Evolutionary conservation across 371 early-diverging fungal species (phyloP).

Genomic region (Parasitella parasitica): DNA sequence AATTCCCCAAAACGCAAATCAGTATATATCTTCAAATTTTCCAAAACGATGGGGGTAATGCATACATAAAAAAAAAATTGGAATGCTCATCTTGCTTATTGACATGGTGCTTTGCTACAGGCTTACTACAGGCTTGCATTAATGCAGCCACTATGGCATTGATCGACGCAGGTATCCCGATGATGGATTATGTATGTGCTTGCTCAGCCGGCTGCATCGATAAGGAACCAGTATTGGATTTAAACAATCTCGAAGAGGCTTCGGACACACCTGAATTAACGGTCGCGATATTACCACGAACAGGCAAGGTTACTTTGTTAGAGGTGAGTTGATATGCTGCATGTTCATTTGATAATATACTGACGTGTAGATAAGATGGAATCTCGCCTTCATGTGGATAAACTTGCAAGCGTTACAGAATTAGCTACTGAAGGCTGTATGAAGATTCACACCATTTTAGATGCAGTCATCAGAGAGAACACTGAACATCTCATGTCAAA

Average conservation of each 20-base stretch:
- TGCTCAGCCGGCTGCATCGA: slow-evolving; percentile 91
- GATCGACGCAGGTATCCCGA: slow-evolving; percentile 97
- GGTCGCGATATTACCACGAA: slow-evolving; percentile 83
- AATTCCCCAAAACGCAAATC: slow-evolving; percentile 88
- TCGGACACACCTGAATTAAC: slow-evolving; percentile 88
- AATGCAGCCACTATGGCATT: slow-evolving; percentile 94
- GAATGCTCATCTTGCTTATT: not conserved
- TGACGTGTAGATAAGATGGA: slow-evolving; percentile 64
- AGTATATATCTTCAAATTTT: slow-evolving; percentile 89
- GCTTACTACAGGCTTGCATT: slow-evolving; percentile 78
- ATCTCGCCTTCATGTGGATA: slow-evolving; percentile 82
- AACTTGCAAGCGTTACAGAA: slow-evolving; percentile 73
- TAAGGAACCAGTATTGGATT: slow-evolving; percentile 78
- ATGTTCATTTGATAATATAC: not conserved
- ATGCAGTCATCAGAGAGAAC: slow-evolving; percentile 71
- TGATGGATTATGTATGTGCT: slow-evolving; percentile 94
- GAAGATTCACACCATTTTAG: slow-evolving; percentile 76
- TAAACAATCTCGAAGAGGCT: slow-evolving; percentile 89
- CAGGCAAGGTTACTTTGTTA: slow-evolving; percentile 76
- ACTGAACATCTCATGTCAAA: slow-evolving; percentile 46
- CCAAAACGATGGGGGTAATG: slow-evolving; percentile 86
- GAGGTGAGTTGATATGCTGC: slow-evolving; percentile 36
- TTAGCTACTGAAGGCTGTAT: slow-evolving; percentile 85
- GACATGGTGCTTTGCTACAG: slow-evolving; percentile 15
- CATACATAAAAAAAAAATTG: no score